Evolutionary conservation across 2,329 filamentous ascomycete genomes (phyloP).

Genomic region (Hysterium pulicare): DNA sequence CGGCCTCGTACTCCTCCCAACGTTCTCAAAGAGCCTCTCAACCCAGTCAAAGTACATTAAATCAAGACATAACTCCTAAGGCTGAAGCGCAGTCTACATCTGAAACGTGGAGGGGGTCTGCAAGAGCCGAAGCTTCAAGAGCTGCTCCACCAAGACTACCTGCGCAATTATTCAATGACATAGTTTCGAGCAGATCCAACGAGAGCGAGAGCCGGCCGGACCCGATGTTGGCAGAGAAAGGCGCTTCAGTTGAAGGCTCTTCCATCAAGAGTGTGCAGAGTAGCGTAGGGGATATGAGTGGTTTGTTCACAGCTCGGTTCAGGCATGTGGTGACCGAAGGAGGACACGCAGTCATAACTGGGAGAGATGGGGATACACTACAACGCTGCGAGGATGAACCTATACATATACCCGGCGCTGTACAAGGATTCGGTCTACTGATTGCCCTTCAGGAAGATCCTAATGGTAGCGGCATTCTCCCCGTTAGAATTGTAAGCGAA

Average conservation of each 20-base stretch:
- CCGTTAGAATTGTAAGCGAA: conserved; percentile 74
- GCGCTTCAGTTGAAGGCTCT: conserved; percentile 20
- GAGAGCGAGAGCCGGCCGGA: conserved; percentile 25
- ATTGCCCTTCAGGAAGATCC: conserved; percentile 69
- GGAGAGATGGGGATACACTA: conserved; percentile 65
- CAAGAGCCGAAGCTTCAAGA: conserved; percentile 9
- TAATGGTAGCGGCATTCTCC: conserved; percentile 57
- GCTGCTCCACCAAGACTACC: conserved; percentile 16
- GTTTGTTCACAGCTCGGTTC: conserved; percentile 68
- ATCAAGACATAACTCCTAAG: conserved; percentile 4
- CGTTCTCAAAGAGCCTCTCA: conserved; percentile 16
- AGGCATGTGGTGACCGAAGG: conserved; percentile 72
- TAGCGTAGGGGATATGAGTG: conserved; percentile 41
- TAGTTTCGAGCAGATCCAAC: conserved; percentile 23
- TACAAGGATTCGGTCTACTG: conserved; percentile 77
- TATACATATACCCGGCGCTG: conserved; percentile 78
- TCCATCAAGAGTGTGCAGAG: conserved; percentile 35
- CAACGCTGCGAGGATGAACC: conserved; percentile 88
- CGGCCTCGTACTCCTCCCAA: conserved; percentile 27
- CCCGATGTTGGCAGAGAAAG: conserved; percentile 17
- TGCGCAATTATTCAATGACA: conserved; percentile 36
- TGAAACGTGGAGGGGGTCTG: conserved; percentile 3
- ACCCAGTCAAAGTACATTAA: conserved; percentile 6
- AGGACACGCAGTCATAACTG: conserved; percentile 80
- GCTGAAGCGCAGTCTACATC: conserved; percentile 5